Evolutionary conservation across 768 basidiomycete genomes (phyloP), one percentile per base, ranked within the genome.

Genomic region (Mrakia frigida): DNA sequence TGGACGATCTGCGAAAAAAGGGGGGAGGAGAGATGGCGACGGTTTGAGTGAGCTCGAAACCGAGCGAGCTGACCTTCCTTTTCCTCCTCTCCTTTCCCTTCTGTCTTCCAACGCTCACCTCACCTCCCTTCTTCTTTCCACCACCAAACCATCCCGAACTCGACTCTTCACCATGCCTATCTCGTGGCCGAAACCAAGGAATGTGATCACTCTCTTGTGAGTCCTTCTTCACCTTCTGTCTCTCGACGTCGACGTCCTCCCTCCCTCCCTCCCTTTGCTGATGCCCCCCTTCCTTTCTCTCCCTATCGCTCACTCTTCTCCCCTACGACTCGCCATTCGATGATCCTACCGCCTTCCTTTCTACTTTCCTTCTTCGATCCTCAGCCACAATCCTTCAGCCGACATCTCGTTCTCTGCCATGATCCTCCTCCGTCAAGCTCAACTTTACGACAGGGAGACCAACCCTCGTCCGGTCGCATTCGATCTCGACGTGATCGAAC

Each of bases 401-500:
- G 35, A 70, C 39, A 35, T 56, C 41, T 77, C 76, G n/a, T 67
- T 67, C 33, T 2, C 72, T n/a, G 76, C 76, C 2, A 53, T 77
- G 33, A 65, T 56, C 53, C 4, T 72, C 4, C 76, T 77, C 37
- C 70, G 70, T 23, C n/a, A 28, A 50, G 33, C 76, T 33, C 65
- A 67, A 35, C 76, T 71, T 10, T 77, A 73, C 65, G 35, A 77
- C 50, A 73, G 59, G 61, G 35, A 43, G 21, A 70, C 50, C 18
- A 77, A 77, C 52, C 76, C 76, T 3, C 63, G 33, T 3, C 76
- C 76, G 18, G 50, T 63, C 61, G n/a, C 46, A 14, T 77, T 77
- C 52, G 71, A 68, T n/a, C 71, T 77, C 70, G 76, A 77, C 33
- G 41, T 77, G 9, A 53, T 73, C 13, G 76, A 71, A 41, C 76